These are phyloP conservation scores for Canavalia gladiata DNA, from an alignment of 306 rosid species.

Conservation along the genomic window DNA sequence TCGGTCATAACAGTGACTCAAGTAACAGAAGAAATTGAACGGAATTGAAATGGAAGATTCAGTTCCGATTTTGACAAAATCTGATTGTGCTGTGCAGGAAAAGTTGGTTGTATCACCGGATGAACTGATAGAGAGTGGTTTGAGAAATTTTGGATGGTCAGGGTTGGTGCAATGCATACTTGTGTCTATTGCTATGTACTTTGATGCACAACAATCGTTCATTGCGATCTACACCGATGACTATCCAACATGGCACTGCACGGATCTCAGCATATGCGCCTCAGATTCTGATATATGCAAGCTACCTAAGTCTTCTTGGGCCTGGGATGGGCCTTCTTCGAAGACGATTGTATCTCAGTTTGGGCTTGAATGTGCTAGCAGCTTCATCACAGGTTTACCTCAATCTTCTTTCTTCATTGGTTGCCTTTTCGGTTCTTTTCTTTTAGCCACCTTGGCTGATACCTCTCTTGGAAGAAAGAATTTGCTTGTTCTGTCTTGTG, in stretches of 20 bases:
- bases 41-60: not conserved
- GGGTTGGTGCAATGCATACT: conserved; percentile 51
- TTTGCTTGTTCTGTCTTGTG: conserved; percentile 42
- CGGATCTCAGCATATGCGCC: not conserved
- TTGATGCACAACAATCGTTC: conserved; percentile 59
- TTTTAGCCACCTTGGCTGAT: conserved; percentile 53
- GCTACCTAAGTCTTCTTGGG: conserved; percentile 43
- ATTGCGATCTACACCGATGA: conserved; percentile 51
- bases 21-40: not conserved
- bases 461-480: conserved; percentile 55
- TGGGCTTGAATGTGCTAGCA: conserved; percentile 47
- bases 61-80: not conserved
- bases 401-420: conserved; percentile 48
- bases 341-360: conserved; percentile 51
- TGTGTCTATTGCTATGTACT: conserved; percentile 38
- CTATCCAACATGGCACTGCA: conserved; percentile 57
- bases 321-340: conserved; percentile 50
- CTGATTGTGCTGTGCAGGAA: not conserved
- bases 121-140: conserved; percentile 7
- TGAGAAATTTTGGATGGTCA: conserved; percentile 29
- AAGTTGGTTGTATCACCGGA: not conserved
- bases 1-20: too few species aligned
- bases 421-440: conserved; percentile 39
- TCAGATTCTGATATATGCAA: conserved; percentile 43
- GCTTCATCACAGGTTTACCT: conserved; percentile 42